Base-by-base conservation (phyloP, 495 filamentous ascomycete genomes). In the Evernia prunastri region DNA sequence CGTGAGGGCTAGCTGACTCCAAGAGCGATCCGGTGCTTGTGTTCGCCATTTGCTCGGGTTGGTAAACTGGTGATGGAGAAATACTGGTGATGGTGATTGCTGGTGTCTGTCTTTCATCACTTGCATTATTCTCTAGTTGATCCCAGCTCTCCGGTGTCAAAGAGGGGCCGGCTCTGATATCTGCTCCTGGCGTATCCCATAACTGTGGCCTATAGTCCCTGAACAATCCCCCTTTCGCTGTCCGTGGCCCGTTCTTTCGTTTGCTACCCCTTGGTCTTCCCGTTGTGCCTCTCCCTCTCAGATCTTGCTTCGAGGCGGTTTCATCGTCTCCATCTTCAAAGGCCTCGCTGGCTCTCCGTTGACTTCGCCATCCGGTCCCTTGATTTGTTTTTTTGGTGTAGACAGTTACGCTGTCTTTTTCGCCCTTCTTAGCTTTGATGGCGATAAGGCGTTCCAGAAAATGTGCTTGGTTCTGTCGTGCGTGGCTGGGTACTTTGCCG, bases 381-480 rank as follows among this genome's bases (percentile, higher is more conserved):
- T 58, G 59, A 36, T 59, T 45, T 23, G 37, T 35, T 25, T 60
- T 62, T 12, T 59, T 58, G 20, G 65, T 15, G 43, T 61, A 49
- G 36, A 69, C 54, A 0, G 64, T 65, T 18, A 83, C 78, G 0
- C 68, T 64, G 62, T 82, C 81, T 5, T 69, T 72, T 63, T 83
- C 78, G 8, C 79, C 81, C 58, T 74, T 78, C 20, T 63, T 67
- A 12, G 61, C 65, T 61, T 83, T 83, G 56, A 78, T 60, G 39
- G 71, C 68, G 47, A 76, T 73, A 47, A 83, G 67, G 10, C 72
- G 74, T 35, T 78, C 66, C 11, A 83, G 68, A 62, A 83, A 83
- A 36, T 69, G 68, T 13, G 75, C 71, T 66, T 83, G 81, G 45
- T 77, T 74, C 18, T 74, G 70, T 27, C 60, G 66, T 13, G 53